phyloP scores from a whole-genome alignment of 257 asterid species.

The Primulina eburnea region DNA sequence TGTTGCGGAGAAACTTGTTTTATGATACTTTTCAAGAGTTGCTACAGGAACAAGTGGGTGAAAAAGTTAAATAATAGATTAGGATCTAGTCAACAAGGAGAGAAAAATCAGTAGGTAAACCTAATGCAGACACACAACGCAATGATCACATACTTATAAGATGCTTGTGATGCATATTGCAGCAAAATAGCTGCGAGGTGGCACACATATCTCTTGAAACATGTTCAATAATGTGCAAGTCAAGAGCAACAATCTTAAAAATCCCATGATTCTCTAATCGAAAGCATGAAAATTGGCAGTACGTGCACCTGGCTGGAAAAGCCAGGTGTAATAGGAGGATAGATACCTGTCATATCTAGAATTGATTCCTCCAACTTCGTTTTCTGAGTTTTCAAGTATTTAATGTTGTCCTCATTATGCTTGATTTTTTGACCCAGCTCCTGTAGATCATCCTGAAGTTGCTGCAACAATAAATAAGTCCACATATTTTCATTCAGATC shows the following conservation, averaged over 20 bases:
- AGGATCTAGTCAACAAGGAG: not conserved
- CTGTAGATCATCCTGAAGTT: conserved; percentile 56
- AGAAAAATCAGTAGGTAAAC: conserved; percentile 3
- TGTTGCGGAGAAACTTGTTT: conserved; percentile 26
- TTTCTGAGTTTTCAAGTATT: conserved; percentile 39
- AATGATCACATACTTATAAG: conserved; percentile 17
- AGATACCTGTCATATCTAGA: conserved; percentile 57
- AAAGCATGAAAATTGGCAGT: not conserved
- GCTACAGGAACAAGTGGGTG: conserved; percentile 37
- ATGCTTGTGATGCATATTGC: conserved; percentile 1
- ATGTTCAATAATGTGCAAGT: not conserved
- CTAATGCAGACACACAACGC: conserved; percentile 2
- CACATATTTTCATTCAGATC: conserved; percentile 13
- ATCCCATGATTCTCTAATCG: not conserved
- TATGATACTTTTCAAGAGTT: conserved; percentile 52
- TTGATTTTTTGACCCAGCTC: conserved; percentile 58
- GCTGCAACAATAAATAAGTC: conserved; percentile 38
- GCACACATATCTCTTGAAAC: not conserved
- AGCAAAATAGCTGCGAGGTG: conserved; percentile 3
- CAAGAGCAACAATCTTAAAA: not conserved
- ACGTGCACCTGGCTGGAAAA: conserved; percentile 1
- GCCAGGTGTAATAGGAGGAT: conserved; percentile 3
- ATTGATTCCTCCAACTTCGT: conserved; percentile 53
- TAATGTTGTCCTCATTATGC: conserved; percentile 63
- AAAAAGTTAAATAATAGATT: conserved; percentile 7